A percentile compares a stretch with the other conserved stretches of the same genome.
These are phyloP conservation scores for Phytopythium chamaehyphon DNA, from an alignment of 352 stramenopile genomes.

Conservation along the genomic window DNA sequence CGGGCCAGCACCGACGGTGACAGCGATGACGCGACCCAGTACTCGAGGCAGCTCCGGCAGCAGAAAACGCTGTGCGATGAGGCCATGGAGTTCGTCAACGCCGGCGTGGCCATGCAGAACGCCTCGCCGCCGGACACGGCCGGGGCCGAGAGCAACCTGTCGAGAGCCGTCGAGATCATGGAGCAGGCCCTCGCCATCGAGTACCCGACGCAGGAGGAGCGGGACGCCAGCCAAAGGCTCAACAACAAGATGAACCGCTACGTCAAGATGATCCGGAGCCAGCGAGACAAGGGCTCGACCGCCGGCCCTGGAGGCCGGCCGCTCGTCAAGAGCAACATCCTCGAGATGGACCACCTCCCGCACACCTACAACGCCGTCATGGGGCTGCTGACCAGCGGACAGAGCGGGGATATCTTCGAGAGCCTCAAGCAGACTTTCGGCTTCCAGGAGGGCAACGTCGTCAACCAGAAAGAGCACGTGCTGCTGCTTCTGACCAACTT, in stretches of 20 bases:
- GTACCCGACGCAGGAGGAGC: conserved; percentile 67
- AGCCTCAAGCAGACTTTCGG: conserved; percentile 94
- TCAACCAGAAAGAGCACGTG: conserved; percentile 80
- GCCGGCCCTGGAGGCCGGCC: conserved; percentile 22
- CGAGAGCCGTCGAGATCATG: conserved; percentile 67
- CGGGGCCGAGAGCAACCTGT: conserved; percentile 59
- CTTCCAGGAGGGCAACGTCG: conserved; percentile 90
- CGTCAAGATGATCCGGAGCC: conserved; percentile 84
- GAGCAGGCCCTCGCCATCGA: conserved; percentile 73
- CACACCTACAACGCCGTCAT: conserved; percentile 59
- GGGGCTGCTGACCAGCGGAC: conserved; percentile 41
- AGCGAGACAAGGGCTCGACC: conserved; percentile 49
- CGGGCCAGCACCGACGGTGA: conserved; percentile 32
- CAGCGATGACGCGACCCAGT: conserved; percentile 57
- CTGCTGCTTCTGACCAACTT: conserved; percentile 80
- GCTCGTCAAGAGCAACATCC: conserved; percentile 66
- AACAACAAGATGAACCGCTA: conserved; percentile 87
- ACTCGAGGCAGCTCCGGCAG: conserved; percentile 52
- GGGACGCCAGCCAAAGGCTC: conserved; percentile 61
- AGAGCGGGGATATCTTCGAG: conserved; percentile 81
- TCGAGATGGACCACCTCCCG: conserved; percentile 67
- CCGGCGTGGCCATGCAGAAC: conserved; percentile 76
- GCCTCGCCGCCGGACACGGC: conserved; percentile 46
- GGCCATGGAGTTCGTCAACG: conserved; percentile 79
- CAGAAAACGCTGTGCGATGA: conserved; percentile 82